Evolutionary conservation across 805 yeast species (phyloP), one percentile per base, ranked within the genome.

Genomic region (Cyberlindnera euphorbiae): DNA sequence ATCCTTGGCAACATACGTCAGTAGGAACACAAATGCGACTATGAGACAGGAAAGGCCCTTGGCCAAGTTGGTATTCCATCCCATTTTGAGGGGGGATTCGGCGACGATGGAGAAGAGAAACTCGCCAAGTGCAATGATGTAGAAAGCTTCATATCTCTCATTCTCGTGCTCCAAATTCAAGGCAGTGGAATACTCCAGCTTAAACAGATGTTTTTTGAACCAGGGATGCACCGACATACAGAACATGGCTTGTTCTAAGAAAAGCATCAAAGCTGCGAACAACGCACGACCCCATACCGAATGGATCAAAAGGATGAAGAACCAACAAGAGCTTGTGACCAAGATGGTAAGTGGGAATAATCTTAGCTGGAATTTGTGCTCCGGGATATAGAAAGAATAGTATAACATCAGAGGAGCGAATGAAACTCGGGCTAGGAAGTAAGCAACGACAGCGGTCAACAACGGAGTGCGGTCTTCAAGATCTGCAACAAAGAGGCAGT

Each of bases 91-190:
- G 0, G 76, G 71, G n/a, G 64, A 58, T 0, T 56, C 54, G 2
- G 77, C 71, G 7, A 75, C 80, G 8, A 73, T 59, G 27, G 67
- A 70, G 47, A 70, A 75, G 11, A 77, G 56, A 44, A 75, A 78
- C 44, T 78, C 84, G 24, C 85, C 85, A 43, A 79, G 65, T 5
- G 82, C 82, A 55, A 79, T 77, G 45, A 77, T 68, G 36, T 65
- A 77, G 49, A 79, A 79, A 0, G 78, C 74, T 3, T 71, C 66
- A 47, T 63, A 66, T 37, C 85, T 54, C 49, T 79, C 85, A 18
- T 75, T 79, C 50, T 77, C 82, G 49, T 79, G 84, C 45, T 77
- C 83, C 38, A 79, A 74, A 49, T 76, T 77, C 41, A 77, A 52
- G 1, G 84, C 84, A 0, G 85, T 75, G 9, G 80, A 67, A 37